Base-by-base conservation (phyloP, 345 rosid genomes). In the Salix koriyanagi region DNA sequence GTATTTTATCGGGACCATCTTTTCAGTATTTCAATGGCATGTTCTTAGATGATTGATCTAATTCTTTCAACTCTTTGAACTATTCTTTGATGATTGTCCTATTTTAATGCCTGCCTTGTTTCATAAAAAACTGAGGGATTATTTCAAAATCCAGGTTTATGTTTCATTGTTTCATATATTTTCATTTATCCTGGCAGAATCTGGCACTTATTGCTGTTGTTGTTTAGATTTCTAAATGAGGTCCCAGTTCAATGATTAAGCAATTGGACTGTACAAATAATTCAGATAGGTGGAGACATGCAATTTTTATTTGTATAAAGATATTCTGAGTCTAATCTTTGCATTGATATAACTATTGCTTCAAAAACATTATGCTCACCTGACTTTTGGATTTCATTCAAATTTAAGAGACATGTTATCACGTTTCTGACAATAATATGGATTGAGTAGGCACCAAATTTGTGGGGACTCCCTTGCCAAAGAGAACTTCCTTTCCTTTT, bases 371-470 rank as follows among this genome's bases (percentile, higher is more conserved):
- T 62, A 42, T 79, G 12, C 4, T 23, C 60, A 30, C 76, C 11
- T 9, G 14, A 37, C 42, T 56, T 6, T 50, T 13, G 11, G 39
- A 2, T 46, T 74, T 11, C 37, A 21, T 46, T 44, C 58, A 52
- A 52, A 8, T 18, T 44, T 16, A 42, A 44, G 21, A 30, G 66
- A 21, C 13, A 30, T 42, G 13, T 50, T 58, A n/a, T 25, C 60
- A n/a, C 54, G 34, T 65, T 16, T 25, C 73, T 77, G 69, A 75
- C 50, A 26, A n/a, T 58, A 39, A 18, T 44, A 28, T 73, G 37
- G 52, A 64, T 62, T 67, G 41, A 12, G 72, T 81, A 79, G 87
- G 83, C 44, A 74, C 75, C 72, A 77, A 77, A 60, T 68, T 74
- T 71, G 11, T 77, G 30, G 76, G 79, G 69, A 41, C 80, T 70